Percentiles rank a stretch among this genome's conserved stretches.
These are phyloP conservation scores for Hygrocybe punicea DNA, from an alignment of 768 basidiomycete species.

Conservation along the genomic window DNA sequence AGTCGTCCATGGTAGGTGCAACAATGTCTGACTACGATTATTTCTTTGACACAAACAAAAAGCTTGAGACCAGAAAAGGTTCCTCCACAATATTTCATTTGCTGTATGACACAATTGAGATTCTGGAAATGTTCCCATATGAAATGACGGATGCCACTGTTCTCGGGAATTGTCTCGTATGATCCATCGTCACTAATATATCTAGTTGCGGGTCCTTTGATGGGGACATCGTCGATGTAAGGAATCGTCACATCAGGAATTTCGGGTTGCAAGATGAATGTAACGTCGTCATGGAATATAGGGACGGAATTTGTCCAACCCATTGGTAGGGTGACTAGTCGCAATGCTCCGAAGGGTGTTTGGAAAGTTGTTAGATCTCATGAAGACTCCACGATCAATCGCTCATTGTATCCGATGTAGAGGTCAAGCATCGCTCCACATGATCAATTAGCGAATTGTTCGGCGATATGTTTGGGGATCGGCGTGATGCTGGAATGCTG, in stretches of 20 bases:
- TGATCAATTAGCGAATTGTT: slow-evolving; percentile 31
- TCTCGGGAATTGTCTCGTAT: slow-evolving; percentile 36
- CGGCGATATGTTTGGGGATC: slow-evolving; percentile 29
- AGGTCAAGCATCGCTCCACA: slow-evolving; percentile 35
- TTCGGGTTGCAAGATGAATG: slow-evolving; percentile 34
- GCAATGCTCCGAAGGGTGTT: slow-evolving; percentile 29
- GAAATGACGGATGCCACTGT: slow-evolving; percentile 16
- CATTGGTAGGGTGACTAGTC: slow-evolving; percentile 36
- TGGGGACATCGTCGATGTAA: background rate
- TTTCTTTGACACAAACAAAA: slow-evolving; percentile 23
- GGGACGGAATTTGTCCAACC: slow-evolving; percentile 14
- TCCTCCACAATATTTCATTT: slow-evolving; percentile 26
- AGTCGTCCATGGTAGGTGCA: slow-evolving; percentile 34
- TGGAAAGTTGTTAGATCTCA: slow-evolving; percentile 42
- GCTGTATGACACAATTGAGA: no score
- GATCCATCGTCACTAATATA: slow-evolving; percentile 28
- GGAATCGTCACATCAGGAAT: background rate
- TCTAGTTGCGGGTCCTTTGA: slow-evolving; percentile 28
- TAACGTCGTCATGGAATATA: background rate
- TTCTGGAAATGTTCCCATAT: no score
- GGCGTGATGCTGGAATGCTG: slow-evolving; percentile 37
- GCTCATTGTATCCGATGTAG: slow-evolving; percentile 35
- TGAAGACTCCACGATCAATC: slow-evolving; percentile 23
- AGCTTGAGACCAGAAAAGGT: slow-evolving; percentile 40
- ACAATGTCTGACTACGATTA: slow-evolving; percentile 35